Evolutionary conservation across 352 stramenopile species (phyloP).

Genomic region (Pseudoperonospora humuli): DNA sequence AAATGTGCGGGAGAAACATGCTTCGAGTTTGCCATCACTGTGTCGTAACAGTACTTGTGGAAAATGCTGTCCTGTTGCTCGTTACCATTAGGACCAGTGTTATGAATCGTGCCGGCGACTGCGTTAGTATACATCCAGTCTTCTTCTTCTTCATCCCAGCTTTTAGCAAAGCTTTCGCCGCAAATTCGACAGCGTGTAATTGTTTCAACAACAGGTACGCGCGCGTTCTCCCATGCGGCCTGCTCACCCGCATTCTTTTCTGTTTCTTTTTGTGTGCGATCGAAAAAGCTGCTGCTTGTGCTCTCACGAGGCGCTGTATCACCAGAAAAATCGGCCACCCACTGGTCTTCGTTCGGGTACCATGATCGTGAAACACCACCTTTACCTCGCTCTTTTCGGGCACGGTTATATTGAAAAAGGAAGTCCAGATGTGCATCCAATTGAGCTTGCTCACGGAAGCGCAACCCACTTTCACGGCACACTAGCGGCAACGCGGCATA

Average conservation of each 20-base stretch:
- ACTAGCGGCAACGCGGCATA: conserved; percentile 76
- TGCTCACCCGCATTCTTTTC: conserved; percentile 44
- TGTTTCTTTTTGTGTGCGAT: conserved; percentile 48
- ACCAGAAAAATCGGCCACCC: conserved; percentile 62
- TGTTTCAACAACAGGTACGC: conserved; percentile 71
- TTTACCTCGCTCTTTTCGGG: conserved; percentile 73
- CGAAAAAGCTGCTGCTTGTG: conserved; percentile 75
- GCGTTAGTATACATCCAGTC: conserved; percentile 89
- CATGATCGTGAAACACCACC: conserved; percentile 74
- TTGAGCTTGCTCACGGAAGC: conserved; percentile 72
- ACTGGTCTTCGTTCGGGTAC: conserved; percentile 79
- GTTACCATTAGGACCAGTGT: conserved; percentile 25
- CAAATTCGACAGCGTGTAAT: conserved; percentile 82
- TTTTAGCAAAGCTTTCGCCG: conserved; percentile 73
- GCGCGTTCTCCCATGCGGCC: conserved; percentile 45
- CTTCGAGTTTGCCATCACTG: conserved; percentile 75
- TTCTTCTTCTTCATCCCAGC: conserved; percentile 85
- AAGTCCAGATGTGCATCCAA: conserved; percentile 80
- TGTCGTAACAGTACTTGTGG: conserved; percentile 87
- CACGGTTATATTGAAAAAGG: conserved; percentile 80
- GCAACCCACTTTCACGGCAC: conserved; percentile 70
- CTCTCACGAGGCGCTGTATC: conserved; percentile 53
- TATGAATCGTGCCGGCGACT: conserved; percentile 66
- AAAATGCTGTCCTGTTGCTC: conserved; percentile 69
- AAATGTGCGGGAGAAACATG: conserved; percentile 66